Evolutionary conservation across 148 eudicot species (phyloP), one percentile per base, ranked within the genome.

Genomic region (Chenopodium formosanum): DNA sequence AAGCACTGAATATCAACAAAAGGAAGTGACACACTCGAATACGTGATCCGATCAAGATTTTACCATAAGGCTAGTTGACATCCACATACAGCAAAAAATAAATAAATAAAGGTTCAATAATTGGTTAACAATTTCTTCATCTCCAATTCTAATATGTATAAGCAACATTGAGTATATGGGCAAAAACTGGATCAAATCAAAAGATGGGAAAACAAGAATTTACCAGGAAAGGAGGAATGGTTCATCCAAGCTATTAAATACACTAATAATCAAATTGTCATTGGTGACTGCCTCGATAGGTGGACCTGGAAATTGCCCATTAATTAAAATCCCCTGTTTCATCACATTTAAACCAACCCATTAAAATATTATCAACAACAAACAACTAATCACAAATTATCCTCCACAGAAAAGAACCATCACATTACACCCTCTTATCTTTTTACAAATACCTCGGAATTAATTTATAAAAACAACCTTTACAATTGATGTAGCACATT

Each of bases 281-380:
- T 91, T 91, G 7, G 92, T 91, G 37, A 91, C 94, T 27, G 90
- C 85, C 11, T 88, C 82, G 19, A 91, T 86, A 34, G 80, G 82
- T 27, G 92, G 92, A 56, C 94, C 94, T 3, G 94, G 94, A 76
- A 91, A 91, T 79, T 91, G 92, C 75, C 94, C 91, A 77, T 91
- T 91, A 66, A 91, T 91, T 84, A 91, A 76, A 74, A 91, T 91
- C 64, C 92, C 94, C 94, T 91, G 90, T 77, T 14, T 16, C 76
- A 79, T 23, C 40, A 68, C 5, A 67, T 7, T 25, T 53, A 32
- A 74, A 65, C 46, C 7, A 10, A 20, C 10, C 10, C 48, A 2
- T 6, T 25, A 11, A 52, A 9, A 27, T 7, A 50, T 14, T 17
- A 12, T 27, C 58, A 4, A 13, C 14, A 29, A 60, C 48, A 32